Percentiles rank a stretch among this genome's conserved stretches.
These are phyloP conservation scores for Mycena capillaripes DNA, from an alignment of 768 basidiomycete genomes.

Conservation along the genomic window DNA sequence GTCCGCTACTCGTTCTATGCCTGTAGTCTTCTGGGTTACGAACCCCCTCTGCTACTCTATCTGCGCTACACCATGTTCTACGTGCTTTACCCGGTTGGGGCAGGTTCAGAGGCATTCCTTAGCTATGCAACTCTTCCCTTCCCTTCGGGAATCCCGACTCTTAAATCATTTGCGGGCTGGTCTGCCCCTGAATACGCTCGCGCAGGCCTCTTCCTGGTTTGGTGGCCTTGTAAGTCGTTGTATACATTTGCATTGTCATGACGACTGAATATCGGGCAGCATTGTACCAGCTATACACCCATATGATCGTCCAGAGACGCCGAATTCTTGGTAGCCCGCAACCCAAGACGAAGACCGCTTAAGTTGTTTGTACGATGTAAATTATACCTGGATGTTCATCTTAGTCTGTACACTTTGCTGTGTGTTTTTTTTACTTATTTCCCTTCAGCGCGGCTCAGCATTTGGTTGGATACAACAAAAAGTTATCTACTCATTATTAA, in stretches of 20 bases:
- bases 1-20: constrained; percentile 94
- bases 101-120: constrained; percentile 90
- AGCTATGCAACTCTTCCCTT: constrained; percentile 82
- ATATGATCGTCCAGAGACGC: constrained; percentile 68
- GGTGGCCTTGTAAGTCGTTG: constrained; percentile 85
- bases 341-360: constrained; percentile 34
- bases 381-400: constrained; percentile 28
- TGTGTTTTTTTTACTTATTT: neutral
- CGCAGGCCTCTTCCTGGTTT: constrained; percentile 75
- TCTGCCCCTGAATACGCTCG: constrained; percentile 69
- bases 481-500: constrained; percentile 44
- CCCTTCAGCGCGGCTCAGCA: neutral
- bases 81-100: constrained; percentile 93
- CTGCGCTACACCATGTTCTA: constrained; percentile 95
- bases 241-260: constrained; percentile 9
- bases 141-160: constrained; percentile 58
- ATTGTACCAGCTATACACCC: constrained; percentile 64
- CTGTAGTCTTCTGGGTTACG: constrained; percentile 68
- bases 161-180: constrained; percentile 65
- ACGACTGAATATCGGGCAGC: constrained; percentile 45
- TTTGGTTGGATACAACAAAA: constrained; percentile 3
- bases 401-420: neutral
- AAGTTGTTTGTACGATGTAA: constrained; percentile 29
- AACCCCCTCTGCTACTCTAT: constrained; percentile 68
- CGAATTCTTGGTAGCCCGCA: constrained; percentile 54